Base-by-base conservation (phyloP, 371 early-diverging fungal species). In the Mortierella polycephala region DNA sequence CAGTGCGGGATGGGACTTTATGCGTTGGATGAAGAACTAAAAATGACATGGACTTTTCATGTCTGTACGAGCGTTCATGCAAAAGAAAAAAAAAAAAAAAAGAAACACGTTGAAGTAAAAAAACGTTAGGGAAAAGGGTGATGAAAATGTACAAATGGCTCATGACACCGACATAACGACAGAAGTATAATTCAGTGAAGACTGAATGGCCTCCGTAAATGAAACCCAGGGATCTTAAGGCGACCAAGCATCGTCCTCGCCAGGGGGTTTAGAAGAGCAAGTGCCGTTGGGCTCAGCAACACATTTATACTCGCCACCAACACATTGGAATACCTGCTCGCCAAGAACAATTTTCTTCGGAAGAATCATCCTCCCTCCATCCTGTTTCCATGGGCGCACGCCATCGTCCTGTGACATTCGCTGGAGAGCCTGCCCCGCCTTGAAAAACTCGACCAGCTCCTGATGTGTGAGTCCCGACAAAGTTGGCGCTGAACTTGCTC, bases 371-470 rank as follows among this genome's bases (percentile, higher is more conserved):
- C 76, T n/a, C 5, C 70, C 65, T 6, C 69, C 58, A 42, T 73
- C 73, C 40, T 73, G 67, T 16, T 79, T 73, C 69, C 74, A 85
- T 8, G 88, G 88, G 21, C 86, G 76, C 18, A 74, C 75, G 14
- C 89, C 89, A 69, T 85, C 83, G 59, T 89, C 88, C 56, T 83
- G 85, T 0, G 88, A 87, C 56, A 89, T 74, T n/a, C 85, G 74
- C 60, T 87, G 87, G 9, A 89, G 75, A 7, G 83, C 69, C 45
- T 87, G 82, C 16, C 86, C 84, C 9, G 89, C 87, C 65, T 83
- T 84, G 63, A 89, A 84, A 16, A 86, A 83, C 50, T 87, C 89
- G 39, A 86, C 82, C 37, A 86, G 82, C 45, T 87, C 87, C 45
- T 83, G 73, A 21, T 67, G 75, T 7, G 71, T 62, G 40, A 74